Base-by-base conservation (phyloP, 2,329 filamentous ascomycete genomes). In the Ramularia endophylla region DNA sequence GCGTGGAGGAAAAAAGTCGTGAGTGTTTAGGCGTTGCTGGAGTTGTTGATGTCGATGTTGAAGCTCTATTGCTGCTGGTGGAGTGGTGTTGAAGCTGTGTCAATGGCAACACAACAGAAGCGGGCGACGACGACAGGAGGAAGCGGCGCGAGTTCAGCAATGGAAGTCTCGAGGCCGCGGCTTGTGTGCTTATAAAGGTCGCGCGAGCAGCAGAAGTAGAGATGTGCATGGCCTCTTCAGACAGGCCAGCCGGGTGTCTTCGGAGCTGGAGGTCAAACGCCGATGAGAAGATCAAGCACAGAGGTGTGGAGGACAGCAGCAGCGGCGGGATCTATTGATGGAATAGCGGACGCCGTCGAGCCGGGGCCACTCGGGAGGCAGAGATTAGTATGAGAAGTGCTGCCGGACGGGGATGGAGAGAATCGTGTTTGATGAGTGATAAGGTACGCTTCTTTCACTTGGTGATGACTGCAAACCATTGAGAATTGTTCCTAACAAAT, bases 31-130 rank as follows among this genome's bases (percentile, higher is more conserved):
- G 11, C 11, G 22, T 25, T 25, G 22, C 6, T 25, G 22, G 44
- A 41, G n/a, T 30, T 43, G 36, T 17, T 32, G 15, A 46, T 25
- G 27, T 33, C 15, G 20, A 32, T 36, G 30, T 29, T 27, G 20
- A 27, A 35, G 41, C 22, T 43, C 29, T 38, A 13, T n/a, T n/a
- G n/a, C n/a, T n/a, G n/a, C n/a, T n/a, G n/a, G 25, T 11, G 19
- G 20, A 12, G 22, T 25, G 13, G 18, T 16, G 35, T 13, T 17
- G 35, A 35, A 25, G 18, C 27, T 27, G 41, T 27, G 33, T 34
- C 19, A 38, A n/a, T 18, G 18, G 35, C 5, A 18, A 17, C 20
- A 40, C 19, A 16, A 16, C 8, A 16, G 42, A n/a, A 19, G 28
- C 35, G n/a, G 32, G 34, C 11, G 32, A 18, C 31, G 38, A 19